These are phyloP conservation scores for Fusarium miscanthi DNA, from an alignment of 2,329 filamentous ascomycete genomes.

Conservation along the genomic window DNA sequence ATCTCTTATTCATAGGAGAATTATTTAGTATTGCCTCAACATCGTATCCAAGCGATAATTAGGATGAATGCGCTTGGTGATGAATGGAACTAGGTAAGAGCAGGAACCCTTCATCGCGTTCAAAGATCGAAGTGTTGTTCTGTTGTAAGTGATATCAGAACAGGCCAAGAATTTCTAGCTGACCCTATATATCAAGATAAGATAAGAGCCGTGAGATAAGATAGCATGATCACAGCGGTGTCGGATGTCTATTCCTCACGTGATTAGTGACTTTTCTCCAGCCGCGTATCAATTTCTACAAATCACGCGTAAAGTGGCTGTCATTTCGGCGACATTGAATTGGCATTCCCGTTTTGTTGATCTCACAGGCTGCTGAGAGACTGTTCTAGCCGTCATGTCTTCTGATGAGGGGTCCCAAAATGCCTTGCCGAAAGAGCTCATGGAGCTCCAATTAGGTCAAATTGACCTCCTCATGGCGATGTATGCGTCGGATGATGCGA, in stretches of 20 bases:
- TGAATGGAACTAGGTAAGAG: too few species aligned
- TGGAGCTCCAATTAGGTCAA: conserved; percentile 60
- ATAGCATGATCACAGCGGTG: not conserved
- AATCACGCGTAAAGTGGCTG: conserved; percentile 10
- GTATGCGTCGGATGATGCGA: conserved; percentile 56
- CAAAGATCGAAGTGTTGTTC: too few species aligned
- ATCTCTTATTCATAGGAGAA: too few species aligned
- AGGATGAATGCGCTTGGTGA: too few species aligned
- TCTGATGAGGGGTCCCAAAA: not conserved
- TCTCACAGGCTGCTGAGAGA: accelerated
- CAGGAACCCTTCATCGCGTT: too few species aligned
- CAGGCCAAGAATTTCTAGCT: too few species aligned
- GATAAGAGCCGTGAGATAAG: not conserved
- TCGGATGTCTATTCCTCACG: not conserved
- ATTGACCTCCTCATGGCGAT: conserved; percentile 65
- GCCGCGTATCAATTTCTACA: not conserved
- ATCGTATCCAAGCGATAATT: too few species aligned
- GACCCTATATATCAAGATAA: not conserved
- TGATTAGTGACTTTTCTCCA: conserved; percentile 4
- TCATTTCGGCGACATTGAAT: too few species aligned
- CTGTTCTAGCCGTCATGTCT: not conserved
- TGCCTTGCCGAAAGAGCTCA: conserved; percentile 54
- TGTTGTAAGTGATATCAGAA: too few species aligned
- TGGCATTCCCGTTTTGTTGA: accelerated
- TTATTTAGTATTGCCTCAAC: too few species aligned